These are phyloP conservation scores for Harringtonia aguacate DNA, from an alignment of 2,329 filamentous ascomycete genomes.

Conservation along the genomic window DNA sequence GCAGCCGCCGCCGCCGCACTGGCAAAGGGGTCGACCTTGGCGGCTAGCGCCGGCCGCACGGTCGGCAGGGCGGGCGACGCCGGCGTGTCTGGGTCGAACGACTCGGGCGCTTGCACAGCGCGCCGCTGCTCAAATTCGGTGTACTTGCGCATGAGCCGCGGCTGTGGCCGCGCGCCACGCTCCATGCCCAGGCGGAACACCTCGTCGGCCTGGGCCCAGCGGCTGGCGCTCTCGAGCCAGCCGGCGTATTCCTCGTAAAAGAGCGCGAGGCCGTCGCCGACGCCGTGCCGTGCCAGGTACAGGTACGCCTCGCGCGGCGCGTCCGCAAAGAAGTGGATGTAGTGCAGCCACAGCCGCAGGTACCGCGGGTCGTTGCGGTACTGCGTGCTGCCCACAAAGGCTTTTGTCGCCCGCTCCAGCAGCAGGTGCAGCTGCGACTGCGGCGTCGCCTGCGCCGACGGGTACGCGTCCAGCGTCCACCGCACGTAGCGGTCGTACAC, in stretches of 20 bases:
- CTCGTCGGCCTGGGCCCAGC: constrained; percentile 88
- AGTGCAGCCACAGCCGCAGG: constrained; percentile 85
- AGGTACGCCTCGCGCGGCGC: constrained; percentile 87
- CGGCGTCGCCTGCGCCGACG: constrained; percentile 81
- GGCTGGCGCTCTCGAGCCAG: constrained; percentile 75
- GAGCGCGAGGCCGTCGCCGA: constrained; percentile 77
- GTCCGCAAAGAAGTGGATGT: constrained; percentile 87
- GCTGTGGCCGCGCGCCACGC: constrained; percentile 70
- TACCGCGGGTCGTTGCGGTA: constrained; percentile 96
- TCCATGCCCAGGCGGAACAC: constrained; percentile 87
- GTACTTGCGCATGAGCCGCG: constrained; percentile 79
- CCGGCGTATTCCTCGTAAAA: constrained; percentile 96
- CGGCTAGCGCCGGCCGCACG: constrained; percentile 70
- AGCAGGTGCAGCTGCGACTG: constrained; percentile 83
- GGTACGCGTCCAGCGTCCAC: constrained; percentile 93
- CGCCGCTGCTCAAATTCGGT: constrained; percentile 79
- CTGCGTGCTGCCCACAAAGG: constrained; percentile 73
- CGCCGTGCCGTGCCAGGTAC: constrained; percentile 77
- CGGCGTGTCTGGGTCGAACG: constrained; percentile 34
- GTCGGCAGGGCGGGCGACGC: constrained; percentile 79
- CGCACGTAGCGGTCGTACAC: constrained; percentile 94
- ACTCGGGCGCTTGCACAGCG: constrained; percentile 49
- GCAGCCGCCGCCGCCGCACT: constrained; percentile 39
- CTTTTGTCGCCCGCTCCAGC: constrained; percentile 84
- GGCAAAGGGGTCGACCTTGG: constrained; percentile 77